Conservation (phyloP, 805 yeast genomes). For the Geotrichum ghanense region DNA sequence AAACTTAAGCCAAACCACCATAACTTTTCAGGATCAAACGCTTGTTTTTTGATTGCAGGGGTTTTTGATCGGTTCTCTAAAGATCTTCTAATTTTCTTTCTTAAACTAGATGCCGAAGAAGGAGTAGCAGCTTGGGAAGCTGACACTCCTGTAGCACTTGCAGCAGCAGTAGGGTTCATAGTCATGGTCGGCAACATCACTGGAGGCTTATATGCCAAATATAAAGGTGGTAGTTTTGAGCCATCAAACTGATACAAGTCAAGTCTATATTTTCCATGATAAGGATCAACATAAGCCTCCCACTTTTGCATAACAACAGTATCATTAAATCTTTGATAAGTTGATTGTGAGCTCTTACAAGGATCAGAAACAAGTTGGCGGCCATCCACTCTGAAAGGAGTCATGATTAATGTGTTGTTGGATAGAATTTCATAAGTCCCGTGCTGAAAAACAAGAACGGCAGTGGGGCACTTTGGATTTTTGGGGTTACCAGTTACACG, state of each 20-base stretch:
- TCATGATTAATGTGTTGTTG: slow-evolving; percentile 59
- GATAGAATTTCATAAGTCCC: slow-evolving; percentile 55
- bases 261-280: slow-evolving; percentile 74
- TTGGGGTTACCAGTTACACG: slow-evolving; percentile 63
- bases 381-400: slow-evolving; percentile 80
- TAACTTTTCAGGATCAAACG: slow-evolving; percentile 16
- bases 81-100: slow-evolving; percentile 46
- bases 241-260: slow-evolving; percentile 65
- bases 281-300: slow-evolving; percentile 53
- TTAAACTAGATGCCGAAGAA: not conserved
- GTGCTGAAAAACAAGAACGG: slow-evolving; percentile 77
- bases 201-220: slow-evolving; percentile 87
- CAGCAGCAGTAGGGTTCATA: slow-evolving; percentile 64
- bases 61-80: slow-evolving; percentile 75
- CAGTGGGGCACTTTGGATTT: slow-evolving; percentile 75
- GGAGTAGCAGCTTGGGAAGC: slow-evolving; percentile 7
- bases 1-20: slow-evolving; percentile 32
- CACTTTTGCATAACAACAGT: slow-evolving; percentile 46
- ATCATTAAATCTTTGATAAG: slow-evolving; percentile 64
- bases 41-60: slow-evolving; percentile 35
- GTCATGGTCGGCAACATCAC: slow-evolving; percentile 92
- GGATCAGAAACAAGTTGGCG: slow-evolving; percentile 86
- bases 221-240: slow-evolving; percentile 73
- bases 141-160: slow-evolving; percentile 7
- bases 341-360: slow-evolving; percentile 34